Evolutionary conservation across 2,329 filamentous ascomycete genomes (phyloP).

Genomic region (Cadophora malorum): DNA sequence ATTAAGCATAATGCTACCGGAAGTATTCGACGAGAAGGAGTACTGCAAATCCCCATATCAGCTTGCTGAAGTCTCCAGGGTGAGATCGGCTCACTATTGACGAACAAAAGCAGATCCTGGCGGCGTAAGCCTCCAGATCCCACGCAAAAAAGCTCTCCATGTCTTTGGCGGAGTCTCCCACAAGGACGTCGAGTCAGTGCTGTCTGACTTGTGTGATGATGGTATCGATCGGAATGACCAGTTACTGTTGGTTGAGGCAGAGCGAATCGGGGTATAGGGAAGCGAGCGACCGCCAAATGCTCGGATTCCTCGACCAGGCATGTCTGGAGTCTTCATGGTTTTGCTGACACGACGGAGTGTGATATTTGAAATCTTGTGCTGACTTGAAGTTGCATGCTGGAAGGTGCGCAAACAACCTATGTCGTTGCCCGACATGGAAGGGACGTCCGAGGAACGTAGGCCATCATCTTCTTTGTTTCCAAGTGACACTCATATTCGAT

Average conservation of each 20-base stretch:
- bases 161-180: conserved; percentile 38
- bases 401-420: not conserved
- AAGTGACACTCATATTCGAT: too few relatives aligned
- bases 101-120: conserved; percentile 22
- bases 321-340: conserved; percentile 31
- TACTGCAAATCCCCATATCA: conserved; percentile 15
- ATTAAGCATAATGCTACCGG: not conserved
- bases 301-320: conserved; percentile 29
- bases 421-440: not conserved
- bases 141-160: conserved; percentile 22
- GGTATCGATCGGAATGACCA: conserved; percentile 33
- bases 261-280: conserved; percentile 34
- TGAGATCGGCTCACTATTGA: conserved; percentile 26
- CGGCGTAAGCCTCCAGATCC: not conserved
- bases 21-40: conserved; percentile 16
- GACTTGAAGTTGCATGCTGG: not conserved
- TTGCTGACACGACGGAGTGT: not conserved
- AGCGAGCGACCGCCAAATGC: conserved; percentile 24
- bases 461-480: not conserved
- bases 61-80: not conserved
- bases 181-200: conserved; percentile 34
- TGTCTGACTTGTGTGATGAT: conserved; percentile 32
- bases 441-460: not conserved
- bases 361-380: not conserved
- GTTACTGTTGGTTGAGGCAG: conserved; percentile 33